Percentiles rank a stretch among this genome's conserved stretches.
Evolutionary conservation across 2,329 filamentous ascomycete genomes (phyloP).

Genomic region (Tolypocladium ovalisporum): DNA sequence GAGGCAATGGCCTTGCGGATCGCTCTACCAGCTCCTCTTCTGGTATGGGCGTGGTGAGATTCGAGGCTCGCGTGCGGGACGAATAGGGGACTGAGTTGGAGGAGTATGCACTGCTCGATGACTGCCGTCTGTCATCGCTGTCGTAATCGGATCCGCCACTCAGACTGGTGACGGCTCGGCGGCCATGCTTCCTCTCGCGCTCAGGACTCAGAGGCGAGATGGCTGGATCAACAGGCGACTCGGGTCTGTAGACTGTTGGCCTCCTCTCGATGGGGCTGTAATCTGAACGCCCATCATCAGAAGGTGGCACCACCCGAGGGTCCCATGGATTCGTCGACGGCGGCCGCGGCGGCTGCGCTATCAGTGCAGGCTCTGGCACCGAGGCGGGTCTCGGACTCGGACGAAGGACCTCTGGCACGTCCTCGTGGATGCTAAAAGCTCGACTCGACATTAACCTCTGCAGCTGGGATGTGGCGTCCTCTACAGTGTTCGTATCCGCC

Average conservation of each 20-base stretch:
- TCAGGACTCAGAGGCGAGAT: conserved; percentile 4
- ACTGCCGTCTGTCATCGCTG: conserved; percentile 6
- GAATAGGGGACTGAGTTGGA: conserved; percentile 3
- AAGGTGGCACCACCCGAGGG: conserved; percentile 12
- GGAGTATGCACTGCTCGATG: conserved; percentile 8
- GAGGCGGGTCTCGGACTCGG: conserved; percentile 6
- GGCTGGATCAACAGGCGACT: conserved; percentile 8
- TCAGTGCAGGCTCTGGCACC: conserved; percentile 8
- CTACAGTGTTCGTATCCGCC: conserved; percentile 8
- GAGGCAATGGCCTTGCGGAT: background rate
- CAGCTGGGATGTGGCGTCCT: conserved; percentile 18
- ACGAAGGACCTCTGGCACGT: background rate
- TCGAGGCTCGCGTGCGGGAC: conserved; percentile 3
- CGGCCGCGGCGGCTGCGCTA: conserved; percentile 18
- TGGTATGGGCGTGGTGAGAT: conserved; percentile 6
- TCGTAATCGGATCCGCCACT: conserved; percentile 3
- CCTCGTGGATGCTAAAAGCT: background rate
- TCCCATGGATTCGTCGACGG: conserved; percentile 34
- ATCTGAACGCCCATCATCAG: conserved; percentile 10
- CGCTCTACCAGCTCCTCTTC: conserved; percentile 4
- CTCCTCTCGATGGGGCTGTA: conserved; percentile 11
- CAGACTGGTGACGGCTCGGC: conserved; percentile 1
- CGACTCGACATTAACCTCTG: conserved; percentile 11
- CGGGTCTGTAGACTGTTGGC: conserved; percentile 2
- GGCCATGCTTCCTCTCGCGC: background rate